Percentiles rank a stretch among this genome's conserved stretches.
Evolutionary conservation across 257 asterid genomes (phyloP).

Genomic region (Prunella vulgaris): DNA sequence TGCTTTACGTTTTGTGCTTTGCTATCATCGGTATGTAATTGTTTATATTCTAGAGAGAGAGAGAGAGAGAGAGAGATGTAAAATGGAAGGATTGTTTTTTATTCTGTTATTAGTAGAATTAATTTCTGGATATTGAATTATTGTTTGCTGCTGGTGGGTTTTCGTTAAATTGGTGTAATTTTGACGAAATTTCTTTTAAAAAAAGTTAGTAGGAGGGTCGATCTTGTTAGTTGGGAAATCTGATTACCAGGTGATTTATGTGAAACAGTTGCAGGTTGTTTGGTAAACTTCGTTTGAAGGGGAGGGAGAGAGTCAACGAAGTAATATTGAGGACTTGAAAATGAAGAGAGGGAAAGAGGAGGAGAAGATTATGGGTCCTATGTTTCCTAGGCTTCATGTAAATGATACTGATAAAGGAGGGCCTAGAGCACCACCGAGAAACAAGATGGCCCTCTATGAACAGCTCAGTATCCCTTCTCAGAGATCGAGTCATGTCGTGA

Average conservation of each 20-base stretch:
- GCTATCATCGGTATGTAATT: neutral
- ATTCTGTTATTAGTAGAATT: neutral
- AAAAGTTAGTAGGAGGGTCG: neutral
- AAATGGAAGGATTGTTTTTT: neutral
- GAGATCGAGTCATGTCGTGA: constrained; percentile 32
- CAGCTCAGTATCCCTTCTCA: constrained; percentile 92
- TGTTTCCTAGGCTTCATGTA: constrained; percentile 96
- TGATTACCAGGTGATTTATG: constrained; percentile 18
- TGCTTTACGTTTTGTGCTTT: neutral
- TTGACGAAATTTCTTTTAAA: neutral
- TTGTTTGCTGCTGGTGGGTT: constrained; percentile 1
- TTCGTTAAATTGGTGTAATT: constrained; percentile 12
- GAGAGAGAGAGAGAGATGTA: neutral
- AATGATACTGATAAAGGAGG: constrained; percentile 91
- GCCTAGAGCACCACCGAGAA: constrained; percentile 98
- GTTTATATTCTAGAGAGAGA: neutral
- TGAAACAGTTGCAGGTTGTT: neutral
- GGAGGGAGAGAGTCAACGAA: neutral
- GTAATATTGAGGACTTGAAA: constrained; percentile 9
- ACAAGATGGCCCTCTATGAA: constrained; percentile 97
- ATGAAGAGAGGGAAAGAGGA: constrained; percentile 78
- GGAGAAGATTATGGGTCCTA: constrained; percentile 70
- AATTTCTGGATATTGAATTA: neutral
- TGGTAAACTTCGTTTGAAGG: neutral
- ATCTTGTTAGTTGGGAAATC: constrained; percentile 3